Percentiles rank a stretch among this genome's conserved stretches.
phyloP scores from a whole-genome alignment of 768 basidiomycete species.

The Mycena belliarum region DNA sequence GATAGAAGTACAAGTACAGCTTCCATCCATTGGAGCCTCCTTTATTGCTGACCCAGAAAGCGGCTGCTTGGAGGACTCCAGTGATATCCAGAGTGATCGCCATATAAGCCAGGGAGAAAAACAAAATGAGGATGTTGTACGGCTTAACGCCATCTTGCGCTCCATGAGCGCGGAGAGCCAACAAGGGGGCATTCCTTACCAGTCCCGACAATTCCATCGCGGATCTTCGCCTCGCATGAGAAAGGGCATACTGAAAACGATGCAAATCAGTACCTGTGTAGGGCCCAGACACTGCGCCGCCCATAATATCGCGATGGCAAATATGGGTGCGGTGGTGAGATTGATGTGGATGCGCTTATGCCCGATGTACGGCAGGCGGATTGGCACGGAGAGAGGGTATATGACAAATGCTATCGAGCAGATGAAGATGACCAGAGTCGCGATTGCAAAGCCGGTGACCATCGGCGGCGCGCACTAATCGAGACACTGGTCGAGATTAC shows the following conservation, averaged over 20 bases:
- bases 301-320: conserved; percentile 54
- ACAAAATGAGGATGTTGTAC: conserved; percentile 91
- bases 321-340: conserved; percentile 55
- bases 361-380: conserved; percentile 34
- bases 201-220: conserved; percentile 76
- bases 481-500: no score
- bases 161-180: background rate
- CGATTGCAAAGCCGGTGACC: conserved; percentile 47
- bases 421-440: conserved; percentile 54
- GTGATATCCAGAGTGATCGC: conserved; percentile 89
- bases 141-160: conserved; percentile 71
- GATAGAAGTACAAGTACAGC: conserved; percentile 80
- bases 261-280: conserved; percentile 17
- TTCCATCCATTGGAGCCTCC: conserved; percentile 72
- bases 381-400: conserved; percentile 42
- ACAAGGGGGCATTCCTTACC: conserved; percentile 1
- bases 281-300: conserved; percentile 55
- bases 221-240: conserved; percentile 39
- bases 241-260: background rate
- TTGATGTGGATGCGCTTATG: conserved; percentile 41
- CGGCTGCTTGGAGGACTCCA: conserved; percentile 82
- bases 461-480: conserved; percentile 26
- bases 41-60: conserved; percentile 84
- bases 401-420: conserved; percentile 56
- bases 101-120: conserved; percentile 91